Base-by-base conservation (phyloP, 495 filamentous ascomycete species). In the Penicillium ochrochloron region DNA sequence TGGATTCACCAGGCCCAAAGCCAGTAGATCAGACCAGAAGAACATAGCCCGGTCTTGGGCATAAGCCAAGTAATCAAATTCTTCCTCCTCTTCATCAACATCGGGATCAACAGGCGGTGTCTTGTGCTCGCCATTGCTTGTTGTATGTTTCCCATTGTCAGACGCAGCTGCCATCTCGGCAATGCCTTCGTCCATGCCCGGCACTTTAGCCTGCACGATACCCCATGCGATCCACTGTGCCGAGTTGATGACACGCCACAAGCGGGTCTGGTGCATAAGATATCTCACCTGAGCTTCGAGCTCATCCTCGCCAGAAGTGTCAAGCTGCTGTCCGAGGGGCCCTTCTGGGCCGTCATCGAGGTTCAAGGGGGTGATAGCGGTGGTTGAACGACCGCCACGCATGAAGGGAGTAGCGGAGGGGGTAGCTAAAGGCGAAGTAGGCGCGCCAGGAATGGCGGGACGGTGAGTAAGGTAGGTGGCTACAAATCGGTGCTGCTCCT, bases 181-280 rank as follows among this genome's bases (percentile, higher is more conserved):
- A 56, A 75, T 71, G 1, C 67, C 74, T 65, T 80, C 76, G 53
- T 78, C 78, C 77, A 87, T 78, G 5, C 86, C 92, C 0, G 90
- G 84, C 7, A 92, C 82, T 72, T 94, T 94, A 29, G 95, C 94
- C 79, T 98, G 96, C 57, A 98, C 89, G 52, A 97, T 91, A 31
- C 95, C 95, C 95, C 96, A 99, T 2, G 92, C 91, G 29, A 93
- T 87, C 96, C 96, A 99, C 73, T 93, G 89, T 2, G 92, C 94
- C 21, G 89, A 90, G 73, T 92, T 93, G 4, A 92, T 91, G 3
- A 90, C 82, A 5, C 94, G 86, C 96, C 96, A 99, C 44, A 94
- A 80, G 27, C 86, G 80, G 10, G 91, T 87, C 77, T 98, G 92
- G 31, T 88, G 84, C 66, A 96, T 70, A 31, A 98, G 80, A 58